A percentile compares a stretch with the other conserved stretches of the same genome.
These are phyloP conservation scores for Sporothrix schenckii DNA, from an alignment of 2,329 filamentous ascomycete genomes.

Conservation along the genomic window DNA sequence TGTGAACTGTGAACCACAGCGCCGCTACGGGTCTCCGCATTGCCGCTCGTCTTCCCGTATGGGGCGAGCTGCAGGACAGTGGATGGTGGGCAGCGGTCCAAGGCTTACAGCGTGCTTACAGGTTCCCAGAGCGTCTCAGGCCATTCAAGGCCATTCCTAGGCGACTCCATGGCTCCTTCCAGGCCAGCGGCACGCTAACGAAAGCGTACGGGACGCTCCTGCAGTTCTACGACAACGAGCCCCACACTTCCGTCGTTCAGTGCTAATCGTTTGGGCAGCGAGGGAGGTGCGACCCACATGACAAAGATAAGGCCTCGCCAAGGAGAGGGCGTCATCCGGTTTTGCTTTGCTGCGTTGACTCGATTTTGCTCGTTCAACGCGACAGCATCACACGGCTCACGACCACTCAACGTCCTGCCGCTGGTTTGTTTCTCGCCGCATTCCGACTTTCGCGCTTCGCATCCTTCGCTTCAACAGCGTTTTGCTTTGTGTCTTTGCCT, in stretches of 20 bases:
- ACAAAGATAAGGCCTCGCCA: background rate
- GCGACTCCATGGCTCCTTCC: background rate
- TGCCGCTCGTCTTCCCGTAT: background rate
- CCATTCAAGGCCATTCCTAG: background rate
- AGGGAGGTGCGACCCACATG: too few relatives aligned
- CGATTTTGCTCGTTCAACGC: background rate
- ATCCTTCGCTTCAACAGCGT: slow-evolving; percentile 9
- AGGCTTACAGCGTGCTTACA: background rate
- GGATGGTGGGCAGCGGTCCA: too few relatives aligned
- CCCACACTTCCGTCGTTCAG: background rate
- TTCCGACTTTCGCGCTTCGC: background rate
- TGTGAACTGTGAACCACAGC: slow-evolving; percentile 18
- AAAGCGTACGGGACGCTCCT: background rate
- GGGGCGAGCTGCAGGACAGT: background rate
- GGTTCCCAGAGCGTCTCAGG: background rate
- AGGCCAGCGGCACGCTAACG: background rate
- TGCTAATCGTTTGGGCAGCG: background rate
- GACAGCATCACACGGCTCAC: background rate
- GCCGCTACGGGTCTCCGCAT: slow-evolving; percentile 12
- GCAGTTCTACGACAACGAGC: background rate
- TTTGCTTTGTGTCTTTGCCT: background rate
- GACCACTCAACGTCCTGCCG: background rate
- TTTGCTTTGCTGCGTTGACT: background rate
- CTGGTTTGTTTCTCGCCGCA: background rate
- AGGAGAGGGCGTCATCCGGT: background rate